phyloP scores from a whole-genome alignment of 108 stramenopile genomes.

The Skeletonema marinoi region DNA sequence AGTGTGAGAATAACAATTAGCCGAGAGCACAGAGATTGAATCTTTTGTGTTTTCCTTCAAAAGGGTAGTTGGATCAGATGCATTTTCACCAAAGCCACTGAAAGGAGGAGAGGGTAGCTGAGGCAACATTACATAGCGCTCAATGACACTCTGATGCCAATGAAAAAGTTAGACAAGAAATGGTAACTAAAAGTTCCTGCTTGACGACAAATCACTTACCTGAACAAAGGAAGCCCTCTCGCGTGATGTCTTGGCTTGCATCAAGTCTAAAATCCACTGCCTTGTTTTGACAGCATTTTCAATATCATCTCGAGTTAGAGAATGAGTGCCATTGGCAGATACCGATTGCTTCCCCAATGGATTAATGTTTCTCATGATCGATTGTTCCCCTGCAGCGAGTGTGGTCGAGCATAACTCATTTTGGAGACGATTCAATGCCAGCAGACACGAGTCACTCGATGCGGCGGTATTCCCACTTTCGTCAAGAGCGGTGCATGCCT shows the following conservation, averaged over 20 bases:
- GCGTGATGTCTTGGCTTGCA: constrained; percentile 45
- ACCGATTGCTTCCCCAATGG: constrained; percentile 46
- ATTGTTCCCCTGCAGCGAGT: not conserved
- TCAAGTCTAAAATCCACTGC: constrained; percentile 65
- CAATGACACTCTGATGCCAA: constrained; percentile 22
- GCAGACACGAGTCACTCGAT: constrained; percentile 43
- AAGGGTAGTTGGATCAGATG: constrained; percentile 15
- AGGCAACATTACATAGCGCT: constrained; percentile 30
- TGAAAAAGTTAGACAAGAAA: not conserved
- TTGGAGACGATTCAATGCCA: constrained; percentile 43
- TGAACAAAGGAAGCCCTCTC: constrained; percentile 65
- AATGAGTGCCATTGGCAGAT: constrained; percentile 6
- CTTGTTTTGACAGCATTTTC: constrained; percentile 57
- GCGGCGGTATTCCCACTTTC: constrained; percentile 6
- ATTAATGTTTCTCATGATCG: constrained; percentile 51
- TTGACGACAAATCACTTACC: constrained; percentile 8
- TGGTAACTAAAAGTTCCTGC: not conserved
- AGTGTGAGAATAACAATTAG: constrained; percentile 39
- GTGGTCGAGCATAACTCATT: constrained; percentile 22
- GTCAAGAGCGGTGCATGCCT: constrained; percentile 37
- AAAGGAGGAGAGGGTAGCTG: constrained; percentile 37
- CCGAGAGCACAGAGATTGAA: constrained; percentile 37
- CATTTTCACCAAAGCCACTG: constrained; percentile 23
- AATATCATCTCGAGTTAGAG: constrained; percentile 55
- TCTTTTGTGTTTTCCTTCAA: constrained; percentile 42